phyloP scores from a whole-genome alignment of 108 stramenopile species.

The Cylindrotheca closterium region DNA sequence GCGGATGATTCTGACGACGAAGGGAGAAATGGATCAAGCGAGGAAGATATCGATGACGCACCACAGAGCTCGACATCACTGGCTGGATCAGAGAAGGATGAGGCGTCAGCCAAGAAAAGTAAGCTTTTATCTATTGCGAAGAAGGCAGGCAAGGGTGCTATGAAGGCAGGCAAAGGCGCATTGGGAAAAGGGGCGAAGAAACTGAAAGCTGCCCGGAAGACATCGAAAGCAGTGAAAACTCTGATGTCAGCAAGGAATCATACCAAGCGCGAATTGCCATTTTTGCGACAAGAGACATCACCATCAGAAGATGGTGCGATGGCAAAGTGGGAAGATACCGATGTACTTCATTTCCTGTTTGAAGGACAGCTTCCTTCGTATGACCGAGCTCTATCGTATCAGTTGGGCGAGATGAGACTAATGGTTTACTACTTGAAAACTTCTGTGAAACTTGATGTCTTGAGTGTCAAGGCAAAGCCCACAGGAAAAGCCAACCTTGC shows the following conservation, averaged over 20 bases:
- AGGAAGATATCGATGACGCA: not conserved
- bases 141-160: not conserved
- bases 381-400: conserved; percentile 34
- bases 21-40: not conserved
- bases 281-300: conserved; percentile 4
- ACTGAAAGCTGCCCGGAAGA: not conserved
- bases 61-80: no score
- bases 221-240: conserved; percentile 14
- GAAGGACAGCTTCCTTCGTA: conserved; percentile 41
- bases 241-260: conserved; percentile 23
- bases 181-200: conserved; percentile 1
- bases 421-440: conserved; percentile 41
- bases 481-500: conserved; percentile 53
- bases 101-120: not conserved
- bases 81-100: not conserved
- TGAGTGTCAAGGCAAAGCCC: conserved; percentile 36
- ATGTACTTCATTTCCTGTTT: conserved; percentile 30
- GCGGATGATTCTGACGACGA: not conserved
- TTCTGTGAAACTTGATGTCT: conserved; percentile 19
- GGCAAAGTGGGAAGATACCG: conserved; percentile 31
- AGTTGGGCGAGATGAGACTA: conserved; percentile 70
- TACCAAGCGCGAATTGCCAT: conserved; percentile 6
- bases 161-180: conserved; percentile 9
- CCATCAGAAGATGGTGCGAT: conserved; percentile 12
- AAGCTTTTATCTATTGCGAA: not conserved